Evolutionary conservation across 495 filamentous ascomycete genomes (phyloP), one percentile per base, ranked within the genome.

Genomic region (Trichocladium antarcticum): DNA sequence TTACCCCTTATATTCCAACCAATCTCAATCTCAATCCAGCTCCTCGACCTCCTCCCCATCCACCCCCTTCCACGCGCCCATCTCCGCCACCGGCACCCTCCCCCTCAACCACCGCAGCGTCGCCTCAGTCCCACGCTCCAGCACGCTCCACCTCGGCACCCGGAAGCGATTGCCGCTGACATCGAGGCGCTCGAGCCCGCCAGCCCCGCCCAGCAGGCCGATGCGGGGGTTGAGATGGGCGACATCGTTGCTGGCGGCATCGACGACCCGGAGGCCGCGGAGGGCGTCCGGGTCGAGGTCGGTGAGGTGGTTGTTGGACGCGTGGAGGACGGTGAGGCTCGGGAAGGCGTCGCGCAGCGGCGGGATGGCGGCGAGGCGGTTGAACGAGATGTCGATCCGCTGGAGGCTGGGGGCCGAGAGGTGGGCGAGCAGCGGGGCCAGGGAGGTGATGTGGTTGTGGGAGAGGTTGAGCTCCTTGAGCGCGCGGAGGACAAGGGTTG

Each of bases 61-160:
- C 21, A 67, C 62, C 1, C 59, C 71, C 38, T 59, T 62, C 71
- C 71, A 74, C 16, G 63, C 68, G 1, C 52, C 68, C 68, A 71
- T 72, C 52, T 85, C 85, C 20, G 78, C 77, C 11, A 73, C 75
- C 0, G 85, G 83, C 32, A 97, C 82, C 49, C 82, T 77, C 41
- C 84, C 83, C 50, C 84, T 79, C 47, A 95, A 61, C 83, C 85
- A 97, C 42, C 83, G 73, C 55, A 95, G 69, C n/a, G 87, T 77
- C 15, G 84, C 81, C 59, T 93, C 87, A 1, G 88, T 95, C 7
- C 90, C 90, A 50, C 89, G 85, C 46, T 88, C 85, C 47, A 97
- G 68, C 12, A 94, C 75, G 45, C 84, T 86, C 74, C 82, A 88
- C 35, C 84, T 74, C n/a, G 90, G 90, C 37, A 95, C 89, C 16